Percentiles rank a stretch among this genome's conserved stretches.
Conservation (phyloP, 2,329 filamentous ascomycete genomes). For the Alternaria solani region DNA sequence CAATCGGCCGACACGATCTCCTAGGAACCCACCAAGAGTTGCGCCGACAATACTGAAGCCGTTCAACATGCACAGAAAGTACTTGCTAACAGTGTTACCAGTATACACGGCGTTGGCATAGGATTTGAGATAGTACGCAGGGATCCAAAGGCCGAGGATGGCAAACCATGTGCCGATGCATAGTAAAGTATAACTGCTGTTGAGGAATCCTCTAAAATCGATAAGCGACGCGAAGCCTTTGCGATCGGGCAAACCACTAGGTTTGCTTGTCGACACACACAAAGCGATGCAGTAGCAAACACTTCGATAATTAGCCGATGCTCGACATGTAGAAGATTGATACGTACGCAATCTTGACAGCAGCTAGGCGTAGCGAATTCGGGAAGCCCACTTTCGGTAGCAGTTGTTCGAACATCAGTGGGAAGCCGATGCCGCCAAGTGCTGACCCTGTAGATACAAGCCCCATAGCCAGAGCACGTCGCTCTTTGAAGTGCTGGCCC, state of each 20-base stretch:
- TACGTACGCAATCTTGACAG: conserved; percentile 56
- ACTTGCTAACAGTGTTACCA: conserved; percentile 53
- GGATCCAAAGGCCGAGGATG: conserved; percentile 43
- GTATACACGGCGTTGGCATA: conserved; percentile 65
- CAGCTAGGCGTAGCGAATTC: conserved; percentile 69
- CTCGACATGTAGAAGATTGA: no score
- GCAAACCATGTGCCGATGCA: conserved; percentile 38
- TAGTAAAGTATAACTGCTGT: conserved; percentile 43
- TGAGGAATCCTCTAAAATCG: conserved; percentile 48
- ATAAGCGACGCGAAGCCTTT: conserved; percentile 37
- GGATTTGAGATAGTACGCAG: conserved; percentile 57
- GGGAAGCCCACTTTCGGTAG: conserved; percentile 65
- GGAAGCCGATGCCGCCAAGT: conserved; percentile 62
- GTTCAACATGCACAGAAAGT: conserved; percentile 59
- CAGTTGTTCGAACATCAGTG: conserved; percentile 64
- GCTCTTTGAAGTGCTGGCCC: conserved; percentile 55
- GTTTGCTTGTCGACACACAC: conserved; percentile 41
- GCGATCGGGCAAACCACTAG: conserved; percentile 13
- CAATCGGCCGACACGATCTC: conserved; percentile 63
- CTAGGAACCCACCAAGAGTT: conserved; percentile 59
- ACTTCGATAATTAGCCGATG: conserved; percentile 49
- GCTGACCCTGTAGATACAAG: conserved; percentile 53
- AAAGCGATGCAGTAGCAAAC: conserved; percentile 55
- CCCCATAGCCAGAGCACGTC: conserved; percentile 55
- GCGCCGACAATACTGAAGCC: conserved; percentile 64